Base-by-base conservation (phyloP, 208 protist genomes). In the Polymyxa betae region DNA sequence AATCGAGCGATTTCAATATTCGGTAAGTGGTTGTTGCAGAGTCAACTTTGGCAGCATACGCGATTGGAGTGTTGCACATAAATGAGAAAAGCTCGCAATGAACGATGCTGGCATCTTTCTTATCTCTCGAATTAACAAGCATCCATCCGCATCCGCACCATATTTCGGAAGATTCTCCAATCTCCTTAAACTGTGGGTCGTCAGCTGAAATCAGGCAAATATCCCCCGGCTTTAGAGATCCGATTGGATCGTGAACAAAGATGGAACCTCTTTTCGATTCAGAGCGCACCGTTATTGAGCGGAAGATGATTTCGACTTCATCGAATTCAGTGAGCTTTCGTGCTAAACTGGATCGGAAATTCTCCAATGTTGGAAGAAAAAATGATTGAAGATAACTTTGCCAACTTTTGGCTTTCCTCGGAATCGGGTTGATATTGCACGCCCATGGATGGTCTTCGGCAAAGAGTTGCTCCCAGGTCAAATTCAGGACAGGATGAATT, bases 101-200 rank as follows among this genome's bases (percentile, higher is more conserved):
- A 60, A 60, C 49, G 12, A 29, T 24, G 49, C 5, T 5, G 12
- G 49, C 12, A 5, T 60, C 24, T 24, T 60, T 60, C 12, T 24
- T 60, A 24, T 5, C 5, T 60, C 49, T 5, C 24, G 49, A 60
- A 60, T 60, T 5, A 24, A 60, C 49, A 5, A 60, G 49, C 5
- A 60, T 5, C 49, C 49, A 60, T 60, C 49, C 49, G 49, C 49
- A 60, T 60, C 49, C 49, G 24, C 24, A 5, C 49, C 49, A 60
- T 60, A 60, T 60, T 60, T 60, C 49, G 12, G 49, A 60, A 60
- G 49, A 60, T 60, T 60, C 49, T 60, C 49, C 49, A 60, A 60
- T 24, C 49, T 60, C 49, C 5, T 60, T 60, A 29, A 29, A 24
- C 49, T 60, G 49, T 5, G 49, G 49, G 24, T 60, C 24, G 12